These are phyloP conservation scores for Prunella vulgaris DNA, from an alignment of 257 asterid genomes.

Conservation along the genomic window DNA sequence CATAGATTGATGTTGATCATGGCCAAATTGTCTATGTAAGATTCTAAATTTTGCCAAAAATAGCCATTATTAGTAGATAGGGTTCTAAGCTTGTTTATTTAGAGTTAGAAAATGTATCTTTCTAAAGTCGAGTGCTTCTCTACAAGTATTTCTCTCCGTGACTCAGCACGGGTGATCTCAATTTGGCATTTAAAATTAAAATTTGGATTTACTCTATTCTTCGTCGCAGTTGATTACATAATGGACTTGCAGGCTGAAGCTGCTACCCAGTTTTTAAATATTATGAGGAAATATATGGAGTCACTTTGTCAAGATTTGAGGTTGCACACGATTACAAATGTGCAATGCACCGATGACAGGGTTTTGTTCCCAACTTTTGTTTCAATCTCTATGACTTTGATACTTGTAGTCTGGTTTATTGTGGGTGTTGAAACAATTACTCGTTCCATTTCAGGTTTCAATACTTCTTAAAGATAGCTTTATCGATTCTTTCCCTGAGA, in stretches of 20 bases:
- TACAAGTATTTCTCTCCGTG: too few relatives aligned
- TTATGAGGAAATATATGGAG: constrained; percentile 63
- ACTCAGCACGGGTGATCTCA: background rate
- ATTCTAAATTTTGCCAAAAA: background rate
- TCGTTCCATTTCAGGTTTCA: constrained; percentile 58
- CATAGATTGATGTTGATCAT: too few relatives aligned
- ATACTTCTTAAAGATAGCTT: constrained; percentile 83
- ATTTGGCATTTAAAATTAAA: too few relatives aligned
- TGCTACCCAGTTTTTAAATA: constrained; percentile 53
- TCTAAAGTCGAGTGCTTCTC: background rate
- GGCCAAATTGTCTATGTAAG: background rate
- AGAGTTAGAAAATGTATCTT: background rate
- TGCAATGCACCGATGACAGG: constrained; percentile 71
- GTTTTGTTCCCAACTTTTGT: constrained; percentile 31
- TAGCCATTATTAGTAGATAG: background rate
- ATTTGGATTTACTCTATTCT: background rate
- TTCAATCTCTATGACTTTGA: constrained; percentile 1
- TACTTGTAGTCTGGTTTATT: background rate
- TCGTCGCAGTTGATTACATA: background rate
- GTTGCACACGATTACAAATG: constrained; percentile 76
- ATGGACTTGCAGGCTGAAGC: constrained; percentile 61
- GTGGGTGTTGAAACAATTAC: constrained; percentile 15
- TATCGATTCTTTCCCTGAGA: constrained; percentile 60
- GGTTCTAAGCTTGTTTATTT: background rate
- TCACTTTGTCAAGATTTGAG: constrained; percentile 79